These are phyloP conservation scores for Sordariomycetes sp. DNA, from an alignment of 2,329 filamentous ascomycete species.

Conservation along the genomic window DNA sequence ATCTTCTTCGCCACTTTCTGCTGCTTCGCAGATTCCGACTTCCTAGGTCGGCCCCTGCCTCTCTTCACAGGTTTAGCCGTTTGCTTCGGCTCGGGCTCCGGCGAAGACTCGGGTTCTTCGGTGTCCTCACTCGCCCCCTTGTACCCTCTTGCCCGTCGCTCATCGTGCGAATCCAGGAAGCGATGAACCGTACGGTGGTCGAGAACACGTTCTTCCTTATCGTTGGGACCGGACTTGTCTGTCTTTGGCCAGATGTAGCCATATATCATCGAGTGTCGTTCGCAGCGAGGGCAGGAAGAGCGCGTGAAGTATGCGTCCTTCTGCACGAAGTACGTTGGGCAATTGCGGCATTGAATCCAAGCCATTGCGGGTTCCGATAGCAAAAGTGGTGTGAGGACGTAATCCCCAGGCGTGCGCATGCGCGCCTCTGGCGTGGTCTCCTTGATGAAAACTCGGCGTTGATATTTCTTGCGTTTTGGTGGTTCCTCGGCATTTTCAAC, in stretches of 20 bases:
- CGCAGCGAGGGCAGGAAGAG: constrained; percentile 81
- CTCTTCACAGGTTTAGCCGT: no score
- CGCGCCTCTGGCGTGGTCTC: constrained; percentile 20
- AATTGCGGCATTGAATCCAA: constrained; percentile 87
- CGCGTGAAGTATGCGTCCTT: constrained; percentile 79
- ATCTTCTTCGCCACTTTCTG: constrained; percentile 1
- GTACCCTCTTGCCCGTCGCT: constrained; percentile 26
- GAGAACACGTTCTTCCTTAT: constrained; percentile 62
- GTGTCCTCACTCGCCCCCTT: constrained; percentile 15
- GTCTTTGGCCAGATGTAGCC: constrained; percentile 97
- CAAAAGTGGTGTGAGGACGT: constrained; percentile 69
- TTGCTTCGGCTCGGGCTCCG: constrained; percentile 7
- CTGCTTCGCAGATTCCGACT: constrained; percentile 5
- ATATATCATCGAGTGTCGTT: constrained; percentile 91
- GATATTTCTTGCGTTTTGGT: constrained; percentile 26
- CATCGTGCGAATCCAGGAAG: constrained; percentile 65
- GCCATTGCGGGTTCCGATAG: constrained; percentile 66
- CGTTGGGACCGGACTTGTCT: constrained; percentile 63
- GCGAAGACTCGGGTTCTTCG: constrained; percentile 13
- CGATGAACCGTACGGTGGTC: constrained; percentile 85
- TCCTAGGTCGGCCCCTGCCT: constrained; percentile 15
- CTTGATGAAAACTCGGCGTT: constrained; percentile 22
- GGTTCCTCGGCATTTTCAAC: constrained; percentile 5
- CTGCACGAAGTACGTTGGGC: constrained; percentile 76
- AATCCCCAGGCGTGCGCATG: constrained; percentile 61